A percentile compares a stretch with the other conserved stretches of the same genome.
Evolutionary conservation across 495 filamentous ascomycete genomes (phyloP).

Genomic region (Halenospora varia): DNA sequence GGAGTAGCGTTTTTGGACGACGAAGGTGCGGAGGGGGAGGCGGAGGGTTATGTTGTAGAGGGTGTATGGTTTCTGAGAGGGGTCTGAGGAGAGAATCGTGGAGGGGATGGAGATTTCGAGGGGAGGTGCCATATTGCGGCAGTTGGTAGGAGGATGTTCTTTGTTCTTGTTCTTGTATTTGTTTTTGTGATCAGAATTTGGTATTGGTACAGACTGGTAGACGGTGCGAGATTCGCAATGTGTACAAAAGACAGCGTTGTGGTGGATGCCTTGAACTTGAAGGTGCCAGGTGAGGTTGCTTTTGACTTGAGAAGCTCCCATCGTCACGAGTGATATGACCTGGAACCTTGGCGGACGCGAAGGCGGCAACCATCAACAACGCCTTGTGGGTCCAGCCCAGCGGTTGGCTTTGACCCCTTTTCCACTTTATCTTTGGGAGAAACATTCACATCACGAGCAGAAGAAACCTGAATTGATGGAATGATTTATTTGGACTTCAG

Average conservation of each 20-base stretch:
- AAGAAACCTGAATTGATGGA: background rate
- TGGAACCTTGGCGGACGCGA: slow-evolving; percentile 1
- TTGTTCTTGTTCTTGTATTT: slow-evolving; percentile 8
- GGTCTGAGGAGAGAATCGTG: slow-evolving; percentile 55
- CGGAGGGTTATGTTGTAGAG: slow-evolving; percentile 89
- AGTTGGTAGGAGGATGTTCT: no score
- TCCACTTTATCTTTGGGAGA: background rate
- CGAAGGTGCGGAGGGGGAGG: slow-evolving; percentile 82
- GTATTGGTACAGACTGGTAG: no score
- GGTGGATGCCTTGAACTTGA: background rate
- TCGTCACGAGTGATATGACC: background rate
- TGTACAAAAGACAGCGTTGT: background rate
- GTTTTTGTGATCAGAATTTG: background rate
- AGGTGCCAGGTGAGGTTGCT: no score
- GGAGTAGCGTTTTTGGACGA: slow-evolving; percentile 88
- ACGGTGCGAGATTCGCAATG: background rate
- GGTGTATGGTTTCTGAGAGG: slow-evolving; percentile 68
- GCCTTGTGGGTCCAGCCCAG: background rate
- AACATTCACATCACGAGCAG: background rate
- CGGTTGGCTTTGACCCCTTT: slow-evolving; percentile 13
- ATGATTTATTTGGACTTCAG: background rate
- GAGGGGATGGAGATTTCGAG: slow-evolving; percentile 80
- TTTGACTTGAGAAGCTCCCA: slow-evolving; percentile 4
- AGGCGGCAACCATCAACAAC: background rate
- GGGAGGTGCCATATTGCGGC: slow-evolving; percentile 72